Evolutionary conservation across 2,329 filamentous ascomycete genomes (phyloP).

Genomic region (Zelopaecilomyces penicillatus): DNA sequence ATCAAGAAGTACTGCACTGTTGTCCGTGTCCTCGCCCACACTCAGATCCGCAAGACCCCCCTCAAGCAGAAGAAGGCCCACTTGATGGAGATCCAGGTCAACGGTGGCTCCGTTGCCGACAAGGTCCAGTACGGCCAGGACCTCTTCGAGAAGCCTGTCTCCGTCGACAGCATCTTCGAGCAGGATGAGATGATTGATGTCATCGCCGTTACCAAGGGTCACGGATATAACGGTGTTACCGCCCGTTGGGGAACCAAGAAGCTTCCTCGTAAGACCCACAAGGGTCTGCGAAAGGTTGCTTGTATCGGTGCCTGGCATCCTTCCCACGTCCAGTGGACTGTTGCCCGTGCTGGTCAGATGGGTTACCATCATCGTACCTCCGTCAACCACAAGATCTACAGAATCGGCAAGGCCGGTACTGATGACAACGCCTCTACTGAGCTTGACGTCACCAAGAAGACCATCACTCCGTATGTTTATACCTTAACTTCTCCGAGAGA

Average conservation of each 20-base stretch:
- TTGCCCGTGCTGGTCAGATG: constrained; percentile 98
- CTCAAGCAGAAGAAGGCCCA: constrained; percentile 99
- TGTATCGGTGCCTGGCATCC: constrained; percentile 99
- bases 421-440: constrained; percentile 92
- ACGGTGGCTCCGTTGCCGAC: constrained; percentile 89
- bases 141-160: constrained; percentile 98
- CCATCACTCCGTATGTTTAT: constrained; percentile 89
- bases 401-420: constrained; percentile 85
- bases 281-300: constrained; percentile 99
- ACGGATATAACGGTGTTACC: constrained; percentile 97
- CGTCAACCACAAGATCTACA: constrained; percentile 99
- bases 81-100: constrained; percentile 99
- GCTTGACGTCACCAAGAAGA: constrained; percentile 97
- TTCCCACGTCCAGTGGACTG: constrained; percentile 99
- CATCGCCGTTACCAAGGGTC: constrained; percentile 99
- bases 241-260: constrained; percentile 99
- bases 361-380: constrained; percentile 99
- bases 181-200: constrained; percentile 99
- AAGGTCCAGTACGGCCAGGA: constrained; percentile 95
- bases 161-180: constrained; percentile 92
- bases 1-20: constrained; percentile 99
- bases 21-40: constrained; percentile 98
- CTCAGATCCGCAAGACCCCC: constrained; percentile 97
- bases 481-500: not conserved
- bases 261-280: constrained; percentile 99